Conservation (phyloP, 75 land plant genomes). For the Cunninghamia lanceolata region DNA sequence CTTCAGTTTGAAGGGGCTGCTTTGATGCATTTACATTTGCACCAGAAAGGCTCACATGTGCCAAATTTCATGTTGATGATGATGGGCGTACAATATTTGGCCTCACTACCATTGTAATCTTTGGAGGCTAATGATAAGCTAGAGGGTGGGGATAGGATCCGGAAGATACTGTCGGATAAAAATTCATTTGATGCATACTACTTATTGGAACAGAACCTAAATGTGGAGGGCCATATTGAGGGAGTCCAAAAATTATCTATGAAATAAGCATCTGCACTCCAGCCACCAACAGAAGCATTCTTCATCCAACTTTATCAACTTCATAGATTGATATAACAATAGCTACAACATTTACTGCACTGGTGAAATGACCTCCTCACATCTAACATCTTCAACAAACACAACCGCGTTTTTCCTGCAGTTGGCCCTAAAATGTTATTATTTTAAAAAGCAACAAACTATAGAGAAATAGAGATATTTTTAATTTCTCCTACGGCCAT, state of each 20-base stretch:
- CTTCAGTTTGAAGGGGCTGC: not conserved
- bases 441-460: too few relatives aligned
- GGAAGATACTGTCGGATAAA: not conserved
- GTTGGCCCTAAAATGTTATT: too few relatives aligned
- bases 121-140: not conserved
- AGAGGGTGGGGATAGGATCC: not conserved
- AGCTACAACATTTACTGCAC: slow-evolving; percentile 33
- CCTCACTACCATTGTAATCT: not conserved
- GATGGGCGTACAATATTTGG: not conserved
- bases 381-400: too few relatives aligned
- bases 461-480: too few relatives aligned
- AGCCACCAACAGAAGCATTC: slow-evolving; percentile 38
- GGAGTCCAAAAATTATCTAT: too few relatives aligned
- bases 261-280: slow-evolving; percentile 30
- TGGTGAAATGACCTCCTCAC: too few relatives aligned
- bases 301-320: slow-evolving; percentile 38
- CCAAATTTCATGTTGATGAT: not conserved
- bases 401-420: too few relatives aligned
- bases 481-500: too few relatives aligned
- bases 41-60: not conserved
- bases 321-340: slow-evolving; percentile 6
- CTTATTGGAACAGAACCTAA: not conserved
- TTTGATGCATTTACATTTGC: not conserved
- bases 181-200: not conserved
- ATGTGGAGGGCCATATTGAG: not conserved